phyloP scores from a whole-genome alignment of 805 yeast genomes.

The Monosporozyma aerobia region DNA sequence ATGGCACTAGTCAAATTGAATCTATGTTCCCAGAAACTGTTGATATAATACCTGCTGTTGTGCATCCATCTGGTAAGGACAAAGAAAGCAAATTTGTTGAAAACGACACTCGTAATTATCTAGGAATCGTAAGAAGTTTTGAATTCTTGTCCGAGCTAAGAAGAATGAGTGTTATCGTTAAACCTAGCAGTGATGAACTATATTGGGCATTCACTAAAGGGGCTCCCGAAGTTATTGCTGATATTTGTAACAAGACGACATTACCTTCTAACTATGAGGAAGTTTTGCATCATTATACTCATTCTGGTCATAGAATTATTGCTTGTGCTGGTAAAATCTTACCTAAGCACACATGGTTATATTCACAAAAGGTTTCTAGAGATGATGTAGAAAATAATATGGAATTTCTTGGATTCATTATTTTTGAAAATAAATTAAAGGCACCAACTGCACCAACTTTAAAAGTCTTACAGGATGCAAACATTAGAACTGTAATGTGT shows the following conservation, averaged over 20 bases:
- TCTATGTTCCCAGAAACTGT: constrained; percentile 35
- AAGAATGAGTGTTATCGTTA: constrained; percentile 80
- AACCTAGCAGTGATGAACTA: constrained; percentile 33
- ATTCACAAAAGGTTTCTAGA: constrained; percentile 44
- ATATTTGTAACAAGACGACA: constrained; percentile 60
- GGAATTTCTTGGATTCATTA: constrained; percentile 75
- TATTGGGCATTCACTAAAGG: constrained; percentile 72
- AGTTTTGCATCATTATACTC: constrained; percentile 75
- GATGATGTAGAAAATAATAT: constrained; percentile 60
- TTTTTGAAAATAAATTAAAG: constrained; percentile 88
- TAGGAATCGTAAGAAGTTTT: constrained; percentile 47
- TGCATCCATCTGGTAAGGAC: constrained; percentile 33
- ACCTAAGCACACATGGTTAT: constrained; percentile 38
- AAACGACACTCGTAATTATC: constrained; percentile 29
- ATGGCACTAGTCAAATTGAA: constrained; percentile 33
- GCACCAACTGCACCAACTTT: constrained; percentile 55
- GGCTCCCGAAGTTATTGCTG: constrained; percentile 89
- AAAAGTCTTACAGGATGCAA: constrained; percentile 50
- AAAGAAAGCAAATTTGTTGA: constrained; percentile 29
- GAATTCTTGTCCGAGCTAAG: constrained; percentile 82
- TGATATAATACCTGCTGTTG: constrained; percentile 41
- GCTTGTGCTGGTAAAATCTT: constrained; percentile 72
- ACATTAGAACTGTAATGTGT: constrained; percentile 84
- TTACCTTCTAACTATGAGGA: constrained; percentile 71
- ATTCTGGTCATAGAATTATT: constrained; percentile 88